phyloP scores from a whole-genome alignment of 2,329 filamentous ascomycete species.

The Neonectria faginata region DNA sequence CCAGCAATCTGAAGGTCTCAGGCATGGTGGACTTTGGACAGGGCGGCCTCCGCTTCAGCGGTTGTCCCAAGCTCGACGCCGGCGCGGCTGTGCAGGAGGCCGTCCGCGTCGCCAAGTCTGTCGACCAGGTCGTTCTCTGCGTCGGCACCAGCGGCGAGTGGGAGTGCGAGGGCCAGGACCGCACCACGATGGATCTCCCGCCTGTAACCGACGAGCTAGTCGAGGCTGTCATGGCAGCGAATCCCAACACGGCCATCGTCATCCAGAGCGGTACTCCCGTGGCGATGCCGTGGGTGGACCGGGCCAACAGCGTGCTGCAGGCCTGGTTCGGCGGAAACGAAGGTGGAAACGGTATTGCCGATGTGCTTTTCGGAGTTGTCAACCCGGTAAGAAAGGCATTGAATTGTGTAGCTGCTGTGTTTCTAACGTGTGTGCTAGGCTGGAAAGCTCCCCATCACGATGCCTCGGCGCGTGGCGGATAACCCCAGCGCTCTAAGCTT shows the following conservation, averaged over 20 bases:
- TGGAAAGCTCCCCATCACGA: constrained; percentile 34
- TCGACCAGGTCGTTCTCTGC: constrained; percentile 35
- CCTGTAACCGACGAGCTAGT: constrained; percentile 30
- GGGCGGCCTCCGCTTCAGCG: constrained; percentile 32
- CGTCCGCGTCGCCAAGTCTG: constrained; percentile 24
- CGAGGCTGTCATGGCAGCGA: constrained; percentile 25
- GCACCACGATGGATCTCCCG: constrained; percentile 33
- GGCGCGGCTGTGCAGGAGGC: constrained; percentile 24
- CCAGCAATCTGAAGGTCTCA: constrained; percentile 21
- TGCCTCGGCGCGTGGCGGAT: constrained; percentile 31
- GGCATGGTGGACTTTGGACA: constrained; percentile 32
- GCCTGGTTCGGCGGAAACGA: constrained; percentile 39
- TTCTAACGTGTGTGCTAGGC: constrained; percentile 16
- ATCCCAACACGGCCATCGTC: constrained; percentile 31
- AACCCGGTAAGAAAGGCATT: constrained; percentile 26
- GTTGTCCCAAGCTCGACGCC: constrained; percentile 30
- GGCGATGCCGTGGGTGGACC: constrained; percentile 33
- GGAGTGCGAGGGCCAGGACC: constrained; percentile 34
- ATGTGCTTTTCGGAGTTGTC: constrained; percentile 34
- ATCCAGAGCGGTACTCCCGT: constrained; percentile 36
- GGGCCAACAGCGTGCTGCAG: constrained; percentile 26
- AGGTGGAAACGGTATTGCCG: constrained; percentile 34
- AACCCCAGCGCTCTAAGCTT: constrained; percentile 33
- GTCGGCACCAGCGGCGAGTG: constrained; percentile 33
- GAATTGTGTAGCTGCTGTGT: neutral